Conservation (phyloP, 768 basidiomycete species). For the Lepiota brunneoincarnata region DNA sequence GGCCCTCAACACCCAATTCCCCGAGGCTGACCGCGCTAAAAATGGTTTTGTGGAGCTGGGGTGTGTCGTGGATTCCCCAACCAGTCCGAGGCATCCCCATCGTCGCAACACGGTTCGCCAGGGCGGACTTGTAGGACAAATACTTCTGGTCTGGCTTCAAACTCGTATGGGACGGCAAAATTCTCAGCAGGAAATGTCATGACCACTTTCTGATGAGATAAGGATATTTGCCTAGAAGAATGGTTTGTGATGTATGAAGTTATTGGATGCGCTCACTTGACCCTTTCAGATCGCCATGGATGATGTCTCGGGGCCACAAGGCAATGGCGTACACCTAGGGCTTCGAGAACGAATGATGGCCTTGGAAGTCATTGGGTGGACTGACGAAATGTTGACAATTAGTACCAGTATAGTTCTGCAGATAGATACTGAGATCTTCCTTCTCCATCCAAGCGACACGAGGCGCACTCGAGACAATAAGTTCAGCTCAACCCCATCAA, state of each 20-base stretch:
- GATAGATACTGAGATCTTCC: slow-evolving; percentile 8
- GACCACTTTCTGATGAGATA: too few relatives aligned
- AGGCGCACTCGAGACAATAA: neutral
- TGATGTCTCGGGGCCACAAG: slow-evolving; percentile 9
- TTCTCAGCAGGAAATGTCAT: too few relatives aligned
- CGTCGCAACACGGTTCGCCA: too few relatives aligned
- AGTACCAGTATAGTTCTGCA: neutral
- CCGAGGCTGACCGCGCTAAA: too few relatives aligned
- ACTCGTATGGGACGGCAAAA: too few relatives aligned
- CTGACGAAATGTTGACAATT: slow-evolving; percentile 2
- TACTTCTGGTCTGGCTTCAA: too few relatives aligned
- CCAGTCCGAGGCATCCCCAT: too few relatives aligned
- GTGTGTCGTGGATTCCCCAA: too few relatives aligned
- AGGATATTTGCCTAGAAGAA: slow-evolving; percentile 16
- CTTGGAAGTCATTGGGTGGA: neutral
- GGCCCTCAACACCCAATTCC: too few relatives aligned
- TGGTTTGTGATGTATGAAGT: neutral
- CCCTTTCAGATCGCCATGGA: slow-evolving; percentile 20
- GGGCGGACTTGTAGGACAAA: too few relatives aligned
- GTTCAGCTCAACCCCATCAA: slow-evolving; percentile 1
- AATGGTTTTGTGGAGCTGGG: too few relatives aligned
- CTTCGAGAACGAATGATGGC: neutral
- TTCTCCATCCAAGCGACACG: too few relatives aligned
- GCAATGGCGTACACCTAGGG: slow-evolving; percentile 13
- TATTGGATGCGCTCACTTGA: slow-evolving; percentile 8